Conservation (phyloP, 1,284 basidiomycete species). For the Pisolithus thermaeus region DNA sequence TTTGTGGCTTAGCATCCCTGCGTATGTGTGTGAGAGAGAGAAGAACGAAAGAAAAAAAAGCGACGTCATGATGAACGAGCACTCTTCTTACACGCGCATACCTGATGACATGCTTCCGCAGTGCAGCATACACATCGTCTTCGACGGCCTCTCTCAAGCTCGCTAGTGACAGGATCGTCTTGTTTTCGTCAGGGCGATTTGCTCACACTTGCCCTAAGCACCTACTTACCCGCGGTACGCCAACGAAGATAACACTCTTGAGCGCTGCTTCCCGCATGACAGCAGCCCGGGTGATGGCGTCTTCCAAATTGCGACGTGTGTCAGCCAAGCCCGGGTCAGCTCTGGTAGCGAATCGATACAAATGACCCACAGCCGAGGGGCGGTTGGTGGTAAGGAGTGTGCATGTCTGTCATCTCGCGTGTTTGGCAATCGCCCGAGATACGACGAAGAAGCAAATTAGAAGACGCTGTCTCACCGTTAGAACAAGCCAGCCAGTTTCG, state of each 20-base stretch:
- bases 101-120: constrained; percentile 67
- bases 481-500: constrained; percentile 78
- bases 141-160: constrained; percentile 72
- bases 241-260: constrained; percentile 91
- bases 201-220: constrained; percentile 8
- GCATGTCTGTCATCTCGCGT: constrained; percentile 56
- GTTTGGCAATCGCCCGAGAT: constrained; percentile 3
- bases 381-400: constrained; percentile 80
- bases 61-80: neutral
- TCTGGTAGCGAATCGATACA: constrained; percentile 74
- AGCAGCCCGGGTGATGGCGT: constrained; percentile 65
- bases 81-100: constrained; percentile 30
- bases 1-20: constrained; percentile 58
- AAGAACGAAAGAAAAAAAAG: constrained; percentile 10
- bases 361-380: constrained; percentile 69
- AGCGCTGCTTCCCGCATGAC: constrained; percentile 91
- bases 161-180: constrained; percentile 82
- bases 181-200: constrained; percentile 11
- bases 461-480: constrained; percentile 48
- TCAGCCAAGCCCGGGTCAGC: constrained; percentile 38
- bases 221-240: constrained; percentile 71
- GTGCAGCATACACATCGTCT: constrained; percentile 66
- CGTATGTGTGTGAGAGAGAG: constrained; percentile 11
- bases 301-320: constrained; percentile 40
- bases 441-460: constrained; percentile 9